Evolutionary conservation across 345 rosid species (phyloP).

Genomic region (Odontarrhena argentea): DNA sequence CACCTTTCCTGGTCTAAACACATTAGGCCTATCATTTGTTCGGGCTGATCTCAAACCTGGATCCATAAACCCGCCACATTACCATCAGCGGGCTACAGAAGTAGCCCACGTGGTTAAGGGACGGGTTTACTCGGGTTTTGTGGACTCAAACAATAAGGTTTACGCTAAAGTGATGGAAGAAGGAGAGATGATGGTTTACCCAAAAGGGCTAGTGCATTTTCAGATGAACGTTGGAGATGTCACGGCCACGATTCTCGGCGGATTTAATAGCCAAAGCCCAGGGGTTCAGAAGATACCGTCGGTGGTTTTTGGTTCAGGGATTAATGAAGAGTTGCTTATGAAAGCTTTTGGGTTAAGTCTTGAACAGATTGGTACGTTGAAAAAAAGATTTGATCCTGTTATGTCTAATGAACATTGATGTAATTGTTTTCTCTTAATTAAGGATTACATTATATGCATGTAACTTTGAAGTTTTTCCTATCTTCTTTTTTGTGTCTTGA

Average conservation of each 20-base stretch:
- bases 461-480: background rate
- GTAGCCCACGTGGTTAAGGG: constrained; percentile 65
- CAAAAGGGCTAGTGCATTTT: constrained; percentile 76
- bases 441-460: background rate
- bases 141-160: constrained; percentile 59
- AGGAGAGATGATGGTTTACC: constrained; percentile 90
- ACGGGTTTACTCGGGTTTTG: constrained; percentile 72
- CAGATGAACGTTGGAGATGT: constrained; percentile 82
- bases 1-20: constrained; percentile 75
- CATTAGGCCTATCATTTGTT: constrained; percentile 67
- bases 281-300: constrained; percentile 63
- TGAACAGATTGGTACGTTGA: constrained; percentile 60
- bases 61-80: constrained; percentile 76
- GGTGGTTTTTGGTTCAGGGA: constrained; percentile 78
- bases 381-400: constrained; percentile 53
- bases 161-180: constrained; percentile 70
- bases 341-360: constrained; percentile 75
- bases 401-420: constrained; percentile 36
- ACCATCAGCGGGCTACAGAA: constrained; percentile 82
- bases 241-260: constrained; percentile 65
- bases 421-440: constrained; percentile 4
- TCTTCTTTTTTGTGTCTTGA: too few species aligned
- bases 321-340: constrained; percentile 59
- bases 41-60: constrained; percentile 70
- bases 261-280: constrained; percentile 77